phyloP scores from a whole-genome alignment of 2,329 filamentous ascomycete genomes.

The Fusarium sp. region DNA sequence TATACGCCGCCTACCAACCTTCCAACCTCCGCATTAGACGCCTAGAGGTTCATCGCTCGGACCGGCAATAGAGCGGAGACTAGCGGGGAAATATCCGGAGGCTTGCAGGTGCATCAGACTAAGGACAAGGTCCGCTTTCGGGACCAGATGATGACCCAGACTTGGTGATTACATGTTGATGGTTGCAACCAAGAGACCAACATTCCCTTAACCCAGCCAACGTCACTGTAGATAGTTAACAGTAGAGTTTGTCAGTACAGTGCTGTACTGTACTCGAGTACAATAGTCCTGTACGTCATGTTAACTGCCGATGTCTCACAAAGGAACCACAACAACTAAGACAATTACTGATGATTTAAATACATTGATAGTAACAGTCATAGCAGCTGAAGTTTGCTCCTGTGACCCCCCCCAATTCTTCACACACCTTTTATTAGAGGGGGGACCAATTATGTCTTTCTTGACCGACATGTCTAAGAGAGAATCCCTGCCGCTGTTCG shows the following conservation, averaged over 20 bases:
- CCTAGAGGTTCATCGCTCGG: conserved; percentile 11
- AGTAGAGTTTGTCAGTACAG: neutral
- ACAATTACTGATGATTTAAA: neutral
- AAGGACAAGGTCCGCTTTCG: conserved; percentile 30
- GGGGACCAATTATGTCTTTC: conserved; percentile 15
- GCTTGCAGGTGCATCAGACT: conserved; percentile 2
- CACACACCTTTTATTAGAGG: conserved; percentile 1
- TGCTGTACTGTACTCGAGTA: neutral
- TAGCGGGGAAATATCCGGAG: conserved; percentile 7
- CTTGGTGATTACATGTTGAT: conserved; percentile 6
- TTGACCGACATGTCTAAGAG: conserved; percentile 16
- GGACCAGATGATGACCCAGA: conserved; percentile 6
- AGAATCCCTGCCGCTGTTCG: conserved; percentile 11
- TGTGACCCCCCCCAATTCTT: conserved; percentile 26
- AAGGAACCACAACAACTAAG: neutral
- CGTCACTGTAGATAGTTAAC: neutral
- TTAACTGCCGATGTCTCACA: neutral
- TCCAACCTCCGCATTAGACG: neutral
- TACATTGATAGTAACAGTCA: neutral
- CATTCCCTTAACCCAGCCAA: neutral
- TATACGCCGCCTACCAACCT: neutral
- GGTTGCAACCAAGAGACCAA: conserved; percentile 17
- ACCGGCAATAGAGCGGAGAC: conserved; percentile 29
- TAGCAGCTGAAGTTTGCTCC: conserved; percentile 11
- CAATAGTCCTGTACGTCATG: conserved; percentile 5